Evolutionary conservation across 176 grass and related monocot genomes (phyloP).

Genomic region (Pharus latifolius): DNA sequence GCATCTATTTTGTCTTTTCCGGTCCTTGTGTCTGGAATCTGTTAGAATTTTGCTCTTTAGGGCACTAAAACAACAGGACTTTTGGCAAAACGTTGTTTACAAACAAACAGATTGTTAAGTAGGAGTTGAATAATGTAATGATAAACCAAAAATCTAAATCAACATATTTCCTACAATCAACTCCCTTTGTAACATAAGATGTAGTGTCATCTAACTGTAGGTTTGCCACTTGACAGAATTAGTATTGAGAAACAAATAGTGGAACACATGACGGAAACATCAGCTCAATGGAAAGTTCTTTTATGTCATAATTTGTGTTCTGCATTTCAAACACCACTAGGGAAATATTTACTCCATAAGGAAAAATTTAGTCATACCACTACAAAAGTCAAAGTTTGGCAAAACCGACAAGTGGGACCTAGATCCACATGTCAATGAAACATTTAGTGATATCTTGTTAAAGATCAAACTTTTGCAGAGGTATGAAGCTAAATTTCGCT

Average conservation of each 20-base stretch:
- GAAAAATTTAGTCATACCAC: too few relatives aligned
- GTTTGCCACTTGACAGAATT: background rate
- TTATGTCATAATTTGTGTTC: too few relatives aligned
- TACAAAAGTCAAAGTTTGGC: too few relatives aligned
- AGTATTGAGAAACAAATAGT: background rate
- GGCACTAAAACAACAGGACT: background rate
- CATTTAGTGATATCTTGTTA: too few relatives aligned
- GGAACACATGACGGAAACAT: background rate
- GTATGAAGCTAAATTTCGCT: too few relatives aligned
- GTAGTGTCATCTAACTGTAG: background rate
- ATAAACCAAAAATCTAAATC: background rate
- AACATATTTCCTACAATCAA: background rate
- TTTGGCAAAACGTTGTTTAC: background rate
- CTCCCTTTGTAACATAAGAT: background rate
- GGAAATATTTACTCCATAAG: too few relatives aligned
- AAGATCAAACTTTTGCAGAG: too few relatives aligned
- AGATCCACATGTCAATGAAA: too few relatives aligned
- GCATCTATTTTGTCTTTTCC: slow-evolving; percentile 61
- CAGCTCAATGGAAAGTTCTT: background rate
- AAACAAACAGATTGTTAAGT: background rate
- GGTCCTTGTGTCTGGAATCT: slow-evolving; percentile 46
- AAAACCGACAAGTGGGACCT: too few relatives aligned
- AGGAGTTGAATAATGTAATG: background rate
- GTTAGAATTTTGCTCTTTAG: background rate
- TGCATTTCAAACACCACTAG: too few relatives aligned